Evolutionary conservation across 2,329 filamentous ascomycete genomes (phyloP).

Genomic region (Metarhizium anisopliae): DNA sequence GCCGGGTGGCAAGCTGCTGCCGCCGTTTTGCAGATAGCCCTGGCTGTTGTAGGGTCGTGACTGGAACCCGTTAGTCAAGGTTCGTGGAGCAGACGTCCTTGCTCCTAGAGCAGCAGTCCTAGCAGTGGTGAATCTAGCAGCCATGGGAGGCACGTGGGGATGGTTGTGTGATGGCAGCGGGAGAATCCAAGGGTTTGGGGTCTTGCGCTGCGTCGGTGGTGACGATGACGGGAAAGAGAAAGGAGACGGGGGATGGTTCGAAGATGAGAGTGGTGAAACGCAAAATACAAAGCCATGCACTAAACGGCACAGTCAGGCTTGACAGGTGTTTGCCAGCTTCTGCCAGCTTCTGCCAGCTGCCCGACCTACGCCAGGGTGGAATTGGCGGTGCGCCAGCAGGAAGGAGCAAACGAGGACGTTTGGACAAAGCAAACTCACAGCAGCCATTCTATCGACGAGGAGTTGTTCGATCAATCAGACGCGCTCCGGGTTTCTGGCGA

Average conservation of each 20-base stretch:
- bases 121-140: neutral
- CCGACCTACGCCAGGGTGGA: neutral
- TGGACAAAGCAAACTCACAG: conserved; percentile 24
- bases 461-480: conserved; percentile 27
- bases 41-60: conserved; percentile 38
- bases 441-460: conserved; percentile 32
- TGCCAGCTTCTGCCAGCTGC: conserved; percentile 3
- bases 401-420: conserved; percentile 4
- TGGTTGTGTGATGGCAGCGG: neutral
- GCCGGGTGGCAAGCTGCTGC: conserved; percentile 44
- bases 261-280: neutral
- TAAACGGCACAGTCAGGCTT: neutral
- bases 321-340: neutral
- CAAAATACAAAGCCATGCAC: neutral
- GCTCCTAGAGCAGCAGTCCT: neutral
- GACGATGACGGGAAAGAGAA: conserved; percentile 5
- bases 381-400: conserved; percentile 3
- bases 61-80: conserved; percentile 21
- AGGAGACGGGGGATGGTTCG: conserved; percentile 4
- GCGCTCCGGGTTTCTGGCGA: conserved; percentile 8
- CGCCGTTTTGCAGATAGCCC: conserved; percentile 57
- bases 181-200: neutral
- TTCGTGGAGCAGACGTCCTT: conserved; percentile 1
- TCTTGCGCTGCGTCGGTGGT: neutral
- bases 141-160: conserved; percentile 3